phyloP scores from a whole-genome alignment of 345 rosid species.

The Eucalyptus tenuipes region DNA sequence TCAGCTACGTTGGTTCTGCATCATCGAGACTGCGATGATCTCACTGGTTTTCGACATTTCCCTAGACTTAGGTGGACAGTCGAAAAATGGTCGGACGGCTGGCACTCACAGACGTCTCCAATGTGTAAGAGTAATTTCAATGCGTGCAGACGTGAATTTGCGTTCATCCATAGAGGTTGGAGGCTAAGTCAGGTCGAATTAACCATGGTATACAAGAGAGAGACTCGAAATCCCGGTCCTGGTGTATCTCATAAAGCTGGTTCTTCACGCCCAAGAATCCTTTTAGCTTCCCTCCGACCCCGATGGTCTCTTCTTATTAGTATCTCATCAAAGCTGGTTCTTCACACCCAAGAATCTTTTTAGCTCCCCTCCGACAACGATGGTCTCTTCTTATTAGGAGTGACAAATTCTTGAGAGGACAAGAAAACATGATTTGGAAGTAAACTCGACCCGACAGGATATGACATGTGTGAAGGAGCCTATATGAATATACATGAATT shows the following conservation, averaged over 20 bases:
- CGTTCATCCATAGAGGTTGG: not conserved
- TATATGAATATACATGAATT: not conserved
- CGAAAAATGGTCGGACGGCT: not conserved
- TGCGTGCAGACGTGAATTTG: not conserved
- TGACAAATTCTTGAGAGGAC: not conserved
- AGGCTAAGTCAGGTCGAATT: not conserved
- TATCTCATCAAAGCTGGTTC: not conserved
- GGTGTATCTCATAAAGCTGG: not conserved
- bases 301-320: not conserved
- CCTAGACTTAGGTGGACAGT: not conserved
- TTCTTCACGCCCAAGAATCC: not conserved
- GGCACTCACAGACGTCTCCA: not conserved
- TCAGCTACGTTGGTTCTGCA: not conserved
- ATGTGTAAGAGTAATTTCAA: not conserved
- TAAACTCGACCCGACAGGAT: not conserved
- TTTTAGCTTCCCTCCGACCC: not conserved
- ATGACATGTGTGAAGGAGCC: not conserved
- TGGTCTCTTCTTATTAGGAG: not conserved
- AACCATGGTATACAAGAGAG: not conserved
- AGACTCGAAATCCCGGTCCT: not conserved
- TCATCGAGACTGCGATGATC: not conserved
- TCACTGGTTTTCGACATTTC: not conserved
- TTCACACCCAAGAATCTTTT: not conserved
- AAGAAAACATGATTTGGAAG: not conserved
- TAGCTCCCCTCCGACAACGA: not conserved